phyloP scores from a whole-genome alignment of 73 alveolate species.

The Uronychia binucleata region DNA sequence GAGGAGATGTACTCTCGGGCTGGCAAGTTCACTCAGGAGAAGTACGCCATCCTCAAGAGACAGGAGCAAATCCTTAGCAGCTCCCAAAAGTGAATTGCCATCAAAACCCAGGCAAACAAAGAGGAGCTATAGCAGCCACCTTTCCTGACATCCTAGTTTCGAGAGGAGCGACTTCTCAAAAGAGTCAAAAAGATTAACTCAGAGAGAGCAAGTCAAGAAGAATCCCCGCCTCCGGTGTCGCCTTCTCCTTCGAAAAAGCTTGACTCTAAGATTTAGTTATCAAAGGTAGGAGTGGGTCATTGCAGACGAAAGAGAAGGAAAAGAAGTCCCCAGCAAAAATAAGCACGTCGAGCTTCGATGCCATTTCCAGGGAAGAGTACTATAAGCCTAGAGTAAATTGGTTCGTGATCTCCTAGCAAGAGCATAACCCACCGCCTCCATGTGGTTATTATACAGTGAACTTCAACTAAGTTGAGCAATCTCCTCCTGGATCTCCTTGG shows the following conservation, averaged over 20 bases:
- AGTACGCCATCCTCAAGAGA: slow-evolving; percentile 40
- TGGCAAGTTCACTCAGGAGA: slow-evolving; percentile 60
- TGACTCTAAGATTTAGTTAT: too few relatives aligned
- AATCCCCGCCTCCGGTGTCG: too few relatives aligned
- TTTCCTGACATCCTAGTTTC: background rate
- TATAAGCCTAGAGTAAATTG: slow-evolving; percentile 1
- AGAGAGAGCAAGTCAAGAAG: too few relatives aligned
- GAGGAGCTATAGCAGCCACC: background rate
- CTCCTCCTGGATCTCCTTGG: background rate
- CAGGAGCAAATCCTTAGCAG: slow-evolving; percentile 57
- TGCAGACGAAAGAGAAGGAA: background rate
- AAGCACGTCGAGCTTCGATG: slow-evolving; percentile 9
- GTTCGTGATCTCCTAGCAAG: background rate
- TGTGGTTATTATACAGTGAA: slow-evolving; percentile 29
- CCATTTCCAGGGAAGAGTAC: slow-evolving; percentile 19
- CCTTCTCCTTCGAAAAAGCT: too few relatives aligned
- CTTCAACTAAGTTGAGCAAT: slow-evolving; percentile 12
- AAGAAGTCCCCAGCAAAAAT: too few relatives aligned
- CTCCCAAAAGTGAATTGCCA: slow-evolving; percentile 10
- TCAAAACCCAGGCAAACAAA: slow-evolving; percentile 3
- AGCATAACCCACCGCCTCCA: slow-evolving; percentile 22
- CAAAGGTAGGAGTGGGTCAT: background rate
- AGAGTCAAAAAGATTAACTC: slow-evolving; percentile 12
- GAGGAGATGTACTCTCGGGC: slow-evolving; percentile 55
- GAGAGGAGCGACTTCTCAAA: slow-evolving; percentile 18